Base-by-base conservation (phyloP, 1,284 basidiomycete species). In the Wallemia hederae region DNA sequence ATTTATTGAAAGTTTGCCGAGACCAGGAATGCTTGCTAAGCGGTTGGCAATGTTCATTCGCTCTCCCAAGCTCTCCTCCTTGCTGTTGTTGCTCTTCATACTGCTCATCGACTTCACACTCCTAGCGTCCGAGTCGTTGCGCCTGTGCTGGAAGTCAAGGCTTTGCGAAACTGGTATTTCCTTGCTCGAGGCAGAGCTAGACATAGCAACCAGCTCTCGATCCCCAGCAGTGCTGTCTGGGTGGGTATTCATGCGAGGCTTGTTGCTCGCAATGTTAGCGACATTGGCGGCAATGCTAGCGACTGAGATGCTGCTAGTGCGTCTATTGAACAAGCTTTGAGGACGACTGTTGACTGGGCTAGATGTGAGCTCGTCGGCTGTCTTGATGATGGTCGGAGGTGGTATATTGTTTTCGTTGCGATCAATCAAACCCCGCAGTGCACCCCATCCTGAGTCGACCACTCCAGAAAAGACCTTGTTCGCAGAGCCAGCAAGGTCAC, bases 401-500 rank as follows among this genome's bases (percentile, higher is more conserved):
- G 68, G 63, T 1, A 66, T 67, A 19, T 28, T 61, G 22, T 60
- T 58, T 14, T 59, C 65, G 49, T 58, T 62, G 27, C 33, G 59
- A 27, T 65, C 63, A 55, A 72, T 70, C 22, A 90, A 72, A 0
- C 84, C 80, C 19, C 82, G 77, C 1, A 89, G 74, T 57, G 87
- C 83, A 11, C 83, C 82, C 70, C 89, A 79, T 14, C 78, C 85
- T 0, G 83, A 80, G 67, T 89, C 87, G 59, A 90, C 81, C 34
- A 90, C 86, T 24, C 85, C 86, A 0, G 76, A 80, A 60, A 89
- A 62, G 56, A 88, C 83, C 67, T 86, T 87, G 69, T 85, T 86
- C 15, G 87, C 86, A 0, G 82, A 83, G 11, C 79, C 83, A 1
- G 72, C 74, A 0, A 90, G 76, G 15, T 83, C 83, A 63, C 86